These are phyloP conservation scores for Russula earlei DNA, from an alignment of 768 basidiomycete genomes.

Conservation along the genomic window DNA sequence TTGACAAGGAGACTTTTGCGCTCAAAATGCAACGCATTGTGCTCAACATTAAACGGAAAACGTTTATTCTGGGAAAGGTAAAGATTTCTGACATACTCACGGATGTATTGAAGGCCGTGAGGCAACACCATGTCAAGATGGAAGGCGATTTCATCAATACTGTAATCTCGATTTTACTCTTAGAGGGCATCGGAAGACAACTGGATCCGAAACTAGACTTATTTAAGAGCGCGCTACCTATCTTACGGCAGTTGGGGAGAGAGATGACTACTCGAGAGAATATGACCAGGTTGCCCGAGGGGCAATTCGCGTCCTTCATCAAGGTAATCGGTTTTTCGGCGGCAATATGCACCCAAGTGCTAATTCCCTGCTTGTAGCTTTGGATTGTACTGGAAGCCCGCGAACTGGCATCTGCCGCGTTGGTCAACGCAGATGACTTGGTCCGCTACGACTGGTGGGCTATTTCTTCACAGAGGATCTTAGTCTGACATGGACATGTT, in stretches of 20 bases:
- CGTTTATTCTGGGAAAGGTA: slow-evolving; percentile 94
- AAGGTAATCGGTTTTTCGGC: slow-evolving; percentile 51
- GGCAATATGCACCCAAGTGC: not conserved
- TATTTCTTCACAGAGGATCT: not conserved
- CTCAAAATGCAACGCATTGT: slow-evolving; percentile 97
- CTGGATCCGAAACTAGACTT: slow-evolving; percentile 87
- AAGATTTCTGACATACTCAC: slow-evolving; percentile 89
- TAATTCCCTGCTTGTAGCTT: slow-evolving; percentile 36
- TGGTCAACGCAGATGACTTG: slow-evolving; percentile 75
- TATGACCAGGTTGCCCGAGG: slow-evolving; percentile 50
- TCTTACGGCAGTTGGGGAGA: slow-evolving; percentile 81
- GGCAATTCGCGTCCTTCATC: slow-evolving; percentile 74
- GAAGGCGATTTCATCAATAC: slow-evolving; percentile 99
- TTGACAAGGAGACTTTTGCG: slow-evolving; percentile 92
- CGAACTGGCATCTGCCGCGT: slow-evolving; percentile 69
- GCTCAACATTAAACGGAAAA: slow-evolving; percentile 87
- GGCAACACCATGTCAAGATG: slow-evolving; percentile 94
- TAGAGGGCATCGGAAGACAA: slow-evolving; percentile 94
- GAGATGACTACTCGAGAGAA: slow-evolving; percentile 79
- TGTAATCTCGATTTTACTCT: slow-evolving; percentile 82
- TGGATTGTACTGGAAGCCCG: slow-evolving; percentile 95
- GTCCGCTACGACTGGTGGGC: slow-evolving; percentile 82
- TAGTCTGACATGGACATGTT: slow-evolving; percentile 16
- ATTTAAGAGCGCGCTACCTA: slow-evolving; percentile 92
- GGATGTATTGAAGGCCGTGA: slow-evolving; percentile 78